Percentiles rank a stretch among this genome's conserved stretches.
These are phyloP conservation scores for Immersiella caudata DNA, from an alignment of 495 filamentous ascomycete species.

Conservation along the genomic window DNA sequence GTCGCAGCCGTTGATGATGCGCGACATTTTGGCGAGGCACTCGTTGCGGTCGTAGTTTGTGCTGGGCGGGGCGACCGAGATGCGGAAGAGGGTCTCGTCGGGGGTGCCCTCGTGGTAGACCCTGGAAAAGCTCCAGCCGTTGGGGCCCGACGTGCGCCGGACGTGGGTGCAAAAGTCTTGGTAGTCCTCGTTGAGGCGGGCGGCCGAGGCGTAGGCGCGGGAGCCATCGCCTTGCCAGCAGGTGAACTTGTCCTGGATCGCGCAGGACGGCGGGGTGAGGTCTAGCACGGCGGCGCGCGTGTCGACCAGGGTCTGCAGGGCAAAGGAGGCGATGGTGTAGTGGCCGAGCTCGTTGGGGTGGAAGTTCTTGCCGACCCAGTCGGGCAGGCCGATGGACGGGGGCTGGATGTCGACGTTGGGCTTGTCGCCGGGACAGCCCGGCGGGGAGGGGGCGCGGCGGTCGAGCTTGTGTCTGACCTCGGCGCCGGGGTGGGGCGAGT, in stretches of 20 bases:
- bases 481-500: slow-evolving; percentile 23
- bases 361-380: slow-evolving; percentile 33
- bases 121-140: slow-evolving; percentile 4
- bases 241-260: slow-evolving; percentile 21
- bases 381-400: slow-evolving; percentile 24
- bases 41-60: slow-evolving; percentile 19
- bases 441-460: slow-evolving; percentile 7
- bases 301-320: slow-evolving; percentile 18
- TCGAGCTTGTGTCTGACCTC: slow-evolving; percentile 16
- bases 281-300: slow-evolving; percentile 24
- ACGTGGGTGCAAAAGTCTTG: slow-evolving; percentile 26
- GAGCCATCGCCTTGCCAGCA: slow-evolving; percentile 20
- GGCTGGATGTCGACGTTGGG: neutral
- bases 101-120: slow-evolving; percentile 28
- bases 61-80: slow-evolving; percentile 16
- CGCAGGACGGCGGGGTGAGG: slow-evolving; percentile 16
- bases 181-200: slow-evolving; percentile 14
- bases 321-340: slow-evolving; percentile 31
- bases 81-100: slow-evolving; percentile 26
- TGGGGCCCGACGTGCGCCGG: neutral
- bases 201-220: neutral
- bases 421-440: slow-evolving; percentile 25
- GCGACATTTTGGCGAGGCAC: slow-evolving; percentile 20
- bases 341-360: slow-evolving; percentile 36
- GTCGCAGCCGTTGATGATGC: slow-evolving; percentile 37